Evolutionary conservation across 164 flowering plant genomes (phyloP).

Genomic region (Nymphaea thermarum): DNA sequence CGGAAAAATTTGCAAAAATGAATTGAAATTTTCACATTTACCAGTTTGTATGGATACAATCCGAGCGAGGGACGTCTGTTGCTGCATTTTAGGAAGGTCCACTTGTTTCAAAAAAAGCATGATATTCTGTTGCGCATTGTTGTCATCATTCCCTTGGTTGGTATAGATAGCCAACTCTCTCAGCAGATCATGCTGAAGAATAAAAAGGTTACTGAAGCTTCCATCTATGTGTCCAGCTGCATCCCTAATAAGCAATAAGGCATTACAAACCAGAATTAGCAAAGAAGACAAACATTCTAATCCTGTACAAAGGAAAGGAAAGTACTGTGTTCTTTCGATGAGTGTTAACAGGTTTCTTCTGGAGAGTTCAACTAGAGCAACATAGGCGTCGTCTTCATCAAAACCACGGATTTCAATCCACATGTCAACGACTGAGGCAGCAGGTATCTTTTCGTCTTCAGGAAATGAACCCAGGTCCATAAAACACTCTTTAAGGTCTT

Average conservation of each 20-base stretch:
- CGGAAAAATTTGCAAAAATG: background rate
- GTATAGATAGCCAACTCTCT: conserved; percentile 66
- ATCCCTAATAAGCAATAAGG: conserved; percentile 10
- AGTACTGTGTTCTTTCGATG: conserved; percentile 34
- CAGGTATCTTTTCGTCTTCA: conserved; percentile 38
- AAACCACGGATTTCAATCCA: conserved; percentile 21
- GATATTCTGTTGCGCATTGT: conserved; percentile 15
- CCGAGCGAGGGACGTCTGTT: background rate
- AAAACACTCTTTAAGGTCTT: conserved; percentile 49
- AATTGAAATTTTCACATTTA: background rate
- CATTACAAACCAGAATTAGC: background rate
- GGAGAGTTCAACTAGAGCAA: conserved; percentile 4
- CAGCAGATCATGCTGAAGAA: conserved; percentile 66
- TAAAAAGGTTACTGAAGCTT: conserved; percentile 48
- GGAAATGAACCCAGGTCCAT: conserved; percentile 47
- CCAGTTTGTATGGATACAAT: background rate
- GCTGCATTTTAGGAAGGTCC: conserved; percentile 16
- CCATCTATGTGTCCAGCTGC: conserved; percentile 52
- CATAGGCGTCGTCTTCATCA: conserved; percentile 9
- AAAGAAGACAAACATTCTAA: no score
- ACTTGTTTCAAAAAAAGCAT: conserved; percentile 60
- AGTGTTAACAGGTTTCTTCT: conserved; percentile 14
- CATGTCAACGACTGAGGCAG: conserved; percentile 34
- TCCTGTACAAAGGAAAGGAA: no score
- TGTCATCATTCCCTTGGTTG: conserved; percentile 23